These are phyloP conservation scores for Ustilago hordei DNA, from an alignment of 1,284 basidiomycete genomes.

Conservation along the genomic window DNA sequence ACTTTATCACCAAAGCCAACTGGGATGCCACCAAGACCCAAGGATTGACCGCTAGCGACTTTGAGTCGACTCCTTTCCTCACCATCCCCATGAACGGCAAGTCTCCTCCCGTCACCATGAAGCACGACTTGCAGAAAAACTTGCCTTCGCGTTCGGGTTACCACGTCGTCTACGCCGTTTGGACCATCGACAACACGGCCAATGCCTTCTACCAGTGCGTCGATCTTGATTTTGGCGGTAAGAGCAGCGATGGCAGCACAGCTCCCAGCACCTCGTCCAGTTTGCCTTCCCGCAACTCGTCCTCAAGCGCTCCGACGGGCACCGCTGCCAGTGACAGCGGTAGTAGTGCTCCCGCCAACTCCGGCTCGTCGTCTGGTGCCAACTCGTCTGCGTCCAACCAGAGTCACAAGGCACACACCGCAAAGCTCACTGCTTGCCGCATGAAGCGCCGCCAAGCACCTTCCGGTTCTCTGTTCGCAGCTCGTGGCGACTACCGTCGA, in stretches of 20 bases:
- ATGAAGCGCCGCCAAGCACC: constrained; percentile 33
- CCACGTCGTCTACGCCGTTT: constrained; percentile 50
- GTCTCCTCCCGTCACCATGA: constrained; percentile 19
- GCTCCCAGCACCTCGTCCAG: constrained; percentile 5
- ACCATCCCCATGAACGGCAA: constrained; percentile 41
- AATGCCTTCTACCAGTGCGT: constrained; percentile 54
- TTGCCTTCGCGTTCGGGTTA: constrained; percentile 39
- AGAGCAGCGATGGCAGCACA: not conserved
- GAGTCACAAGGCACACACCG: constrained; percentile 15
- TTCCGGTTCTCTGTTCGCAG: constrained; percentile 21
- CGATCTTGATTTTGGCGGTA: constrained; percentile 49
- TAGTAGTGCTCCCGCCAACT: not conserved
- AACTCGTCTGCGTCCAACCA: not conserved
- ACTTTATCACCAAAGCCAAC: constrained; percentile 43
- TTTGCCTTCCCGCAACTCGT: constrained; percentile 2
- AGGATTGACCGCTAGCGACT: constrained; percentile 29
- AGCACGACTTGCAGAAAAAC: constrained; percentile 28
- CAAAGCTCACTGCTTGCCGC: constrained; percentile 17
- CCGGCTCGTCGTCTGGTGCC: constrained; percentile 5
- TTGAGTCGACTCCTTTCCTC: constrained; percentile 44
- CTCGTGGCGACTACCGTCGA: constrained; percentile 25
- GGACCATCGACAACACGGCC: constrained; percentile 49
- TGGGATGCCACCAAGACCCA: constrained; percentile 30
- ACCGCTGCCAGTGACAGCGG: constrained; percentile 4
- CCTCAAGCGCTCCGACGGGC: constrained; percentile 2